Percentiles rank a stretch among this genome's conserved stretches.
phyloP scores from a whole-genome alignment of 192 early-diverging fungal genomes.

The Phycomyces nitens region DNA sequence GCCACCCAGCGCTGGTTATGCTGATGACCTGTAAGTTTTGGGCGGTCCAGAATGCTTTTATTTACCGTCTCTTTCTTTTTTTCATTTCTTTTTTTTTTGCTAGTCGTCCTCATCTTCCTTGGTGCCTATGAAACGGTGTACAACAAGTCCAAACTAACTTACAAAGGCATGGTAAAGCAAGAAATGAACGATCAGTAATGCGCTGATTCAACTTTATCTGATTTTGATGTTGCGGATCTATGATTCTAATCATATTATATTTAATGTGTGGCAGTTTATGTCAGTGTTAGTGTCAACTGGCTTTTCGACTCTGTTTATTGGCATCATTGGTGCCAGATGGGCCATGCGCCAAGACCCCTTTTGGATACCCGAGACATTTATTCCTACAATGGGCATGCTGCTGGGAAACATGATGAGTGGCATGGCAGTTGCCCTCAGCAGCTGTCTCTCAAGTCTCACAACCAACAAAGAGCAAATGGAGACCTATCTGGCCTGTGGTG shows the following conservation, averaged over 20 bases:
- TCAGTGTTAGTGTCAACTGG: slow-evolving; percentile 49
- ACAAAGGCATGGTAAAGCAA: slow-evolving; percentile 67
- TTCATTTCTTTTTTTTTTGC: background rate
- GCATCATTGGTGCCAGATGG: slow-evolving; percentile 59
- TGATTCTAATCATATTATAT: no score
- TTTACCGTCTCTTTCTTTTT: background rate
- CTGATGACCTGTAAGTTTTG: slow-evolving; percentile 52
- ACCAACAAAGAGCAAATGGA: slow-evolving; percentile 29
- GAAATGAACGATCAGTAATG: background rate
- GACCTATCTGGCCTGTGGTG: slow-evolving; percentile 66
- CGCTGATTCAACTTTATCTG: background rate
- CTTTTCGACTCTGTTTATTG: slow-evolving; percentile 47
- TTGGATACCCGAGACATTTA: slow-evolving; percentile 71
- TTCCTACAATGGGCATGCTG: slow-evolving; percentile 89
- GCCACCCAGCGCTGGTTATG: slow-evolving; percentile 60
- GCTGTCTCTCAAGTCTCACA: slow-evolving; percentile 55
- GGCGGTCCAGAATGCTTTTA: no score
- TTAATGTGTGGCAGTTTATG: slow-evolving; percentile 49
- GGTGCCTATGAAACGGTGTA: slow-evolving; percentile 68
- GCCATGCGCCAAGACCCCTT: slow-evolving; percentile 73
- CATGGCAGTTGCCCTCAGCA: slow-evolving; percentile 64
- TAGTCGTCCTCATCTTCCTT: slow-evolving; percentile 56
- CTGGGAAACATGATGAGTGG: slow-evolving; percentile 78
- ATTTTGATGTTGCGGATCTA: no score
- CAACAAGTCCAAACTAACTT: slow-evolving; percentile 68